Conservation (phyloP, 1,284 basidiomycete genomes). For the Amylostereum areolatum region DNA sequence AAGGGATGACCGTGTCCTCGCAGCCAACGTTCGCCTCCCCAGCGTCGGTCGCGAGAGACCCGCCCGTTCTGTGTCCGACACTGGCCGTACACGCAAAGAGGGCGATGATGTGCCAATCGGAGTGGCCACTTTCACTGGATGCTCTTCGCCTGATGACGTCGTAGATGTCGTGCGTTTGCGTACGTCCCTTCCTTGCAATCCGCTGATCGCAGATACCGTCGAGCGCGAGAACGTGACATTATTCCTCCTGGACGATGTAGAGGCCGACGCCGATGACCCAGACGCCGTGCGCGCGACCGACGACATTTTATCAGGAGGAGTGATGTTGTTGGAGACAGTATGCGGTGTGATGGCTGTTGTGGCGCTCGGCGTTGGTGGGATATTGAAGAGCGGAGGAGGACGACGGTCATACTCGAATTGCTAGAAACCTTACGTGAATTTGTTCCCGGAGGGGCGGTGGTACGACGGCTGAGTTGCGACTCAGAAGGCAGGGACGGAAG, state of each 20-base stretch:
- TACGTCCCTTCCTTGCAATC: slow-evolving; percentile 33
- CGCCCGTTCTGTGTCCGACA: neutral
- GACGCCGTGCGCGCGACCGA: slow-evolving; percentile 41
- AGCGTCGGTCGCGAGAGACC: neutral
- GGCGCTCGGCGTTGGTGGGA: slow-evolving; percentile 49
- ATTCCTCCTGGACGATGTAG: slow-evolving; percentile 23
- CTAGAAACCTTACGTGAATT: slow-evolving; percentile 42
- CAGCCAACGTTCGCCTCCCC: neutral
- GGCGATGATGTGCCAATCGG: too few species aligned
- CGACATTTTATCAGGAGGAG: slow-evolving; percentile 24
- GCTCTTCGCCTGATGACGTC: neutral
- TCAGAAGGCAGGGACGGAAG: slow-evolving; percentile 58
- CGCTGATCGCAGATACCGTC: slow-evolving; percentile 46
- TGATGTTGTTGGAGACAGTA: slow-evolving; percentile 44
- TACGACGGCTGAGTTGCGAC: slow-evolving; percentile 28
- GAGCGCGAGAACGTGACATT: slow-evolving; percentile 59
- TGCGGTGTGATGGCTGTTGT: slow-evolving; percentile 67
- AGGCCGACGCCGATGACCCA: slow-evolving; percentile 23
- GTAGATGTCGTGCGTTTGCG: neutral
- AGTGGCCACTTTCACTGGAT: too few species aligned
- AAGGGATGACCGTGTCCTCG: neutral
- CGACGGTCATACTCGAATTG: slow-evolving; percentile 50
- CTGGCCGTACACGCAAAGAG: neutral
- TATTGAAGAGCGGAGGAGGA: slow-evolving; percentile 33
- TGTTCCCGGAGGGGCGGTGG: slow-evolving; percentile 12